Base-by-base conservation (phyloP, 192 early-diverging fungal species). In the Cladochytrium replicatum region DNA sequence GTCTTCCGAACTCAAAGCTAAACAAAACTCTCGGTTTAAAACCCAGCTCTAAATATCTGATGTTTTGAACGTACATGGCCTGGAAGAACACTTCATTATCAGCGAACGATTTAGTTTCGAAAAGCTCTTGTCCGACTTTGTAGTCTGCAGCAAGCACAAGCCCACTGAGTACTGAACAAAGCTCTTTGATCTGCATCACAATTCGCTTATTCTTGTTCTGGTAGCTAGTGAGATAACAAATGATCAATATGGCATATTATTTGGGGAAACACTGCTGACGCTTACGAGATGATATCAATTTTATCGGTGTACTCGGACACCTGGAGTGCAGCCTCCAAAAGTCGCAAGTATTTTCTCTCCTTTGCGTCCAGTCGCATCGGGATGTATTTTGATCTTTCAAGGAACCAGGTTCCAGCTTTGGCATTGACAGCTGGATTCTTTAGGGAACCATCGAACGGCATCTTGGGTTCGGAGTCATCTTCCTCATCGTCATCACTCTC, bases 91-190 rank as follows among this genome's bases (percentile, higher is more conserved):
- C 70, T 6, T 32, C 47, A 50, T 76, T 76, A 29, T 63, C 38
- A 32, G 63, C 63, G 50, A 76, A 76, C 34, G 66, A 61, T 4
- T 61, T 32, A 28, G 72, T 63, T 39, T 70, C 38, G 61, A 76
- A 76, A 17, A 76, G 56, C 17, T 58, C 43, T 45, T 76, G 74
- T 11, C 74, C 74, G 5, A 30, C 54, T 27, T 76, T 67, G 46
- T 76, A 76, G 41, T 76, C 74, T 13, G 74, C 61, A 4, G 73
- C 78, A 24, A 97, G 60, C 26, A 92, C 81, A 2, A 97, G 73
- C 2, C 96, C 96, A 22, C 86, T 86, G 26, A 99, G 69, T 31
- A 97, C 92, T 7, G 89, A 84, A 56, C 96, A 99, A 23, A 99
- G 72, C 55, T 97, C 93, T 44, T 88, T 87, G 61, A 99, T 96